These are phyloP conservation scores for Tetrapyrgos nigripes DNA, from an alignment of 1,284 basidiomycete genomes.

Conservation along the genomic window DNA sequence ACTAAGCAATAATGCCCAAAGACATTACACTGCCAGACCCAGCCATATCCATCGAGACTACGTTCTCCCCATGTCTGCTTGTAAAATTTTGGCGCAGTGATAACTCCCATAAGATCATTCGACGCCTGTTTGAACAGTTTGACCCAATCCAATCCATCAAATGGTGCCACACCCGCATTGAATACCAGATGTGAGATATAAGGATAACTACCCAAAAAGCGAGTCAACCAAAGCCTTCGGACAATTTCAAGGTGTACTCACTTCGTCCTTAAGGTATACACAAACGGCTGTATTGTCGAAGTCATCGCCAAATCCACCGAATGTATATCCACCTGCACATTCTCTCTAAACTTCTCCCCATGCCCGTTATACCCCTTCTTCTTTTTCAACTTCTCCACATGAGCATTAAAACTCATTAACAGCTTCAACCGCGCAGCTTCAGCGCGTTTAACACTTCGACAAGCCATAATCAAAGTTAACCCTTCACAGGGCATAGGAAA, in stretches of 20 bases:
- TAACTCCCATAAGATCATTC: conserved; percentile 49
- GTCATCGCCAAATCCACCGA: conserved; percentile 71
- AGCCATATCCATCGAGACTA: conserved; percentile 78
- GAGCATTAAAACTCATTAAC: conserved; percentile 57
- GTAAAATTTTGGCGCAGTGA: conserved; percentile 70
- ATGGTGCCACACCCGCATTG: conserved; percentile 82
- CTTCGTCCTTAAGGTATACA: conserved; percentile 60
- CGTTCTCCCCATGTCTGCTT: conserved; percentile 65
- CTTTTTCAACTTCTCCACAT: conserved; percentile 45
- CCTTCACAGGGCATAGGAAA: conserved; percentile 47
- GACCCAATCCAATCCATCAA: conserved; percentile 64
- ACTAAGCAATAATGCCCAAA: conserved; percentile 87
- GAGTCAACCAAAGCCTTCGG: background rate
- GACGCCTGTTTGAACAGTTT: conserved; percentile 58
- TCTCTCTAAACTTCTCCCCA: background rate
- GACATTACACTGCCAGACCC: conserved; percentile 87
- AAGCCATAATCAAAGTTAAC: conserved; percentile 85
- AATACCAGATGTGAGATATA: conserved; percentile 85
- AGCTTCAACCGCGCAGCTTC: conserved; percentile 65
- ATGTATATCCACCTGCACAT: conserved; percentile 20
- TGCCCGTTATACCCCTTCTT: conserved; percentile 44
- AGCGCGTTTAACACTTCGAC: conserved; percentile 72
- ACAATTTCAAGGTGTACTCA: conserved; percentile 39
- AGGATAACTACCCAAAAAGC: conserved; percentile 63
- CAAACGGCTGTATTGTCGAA: conserved; percentile 70